Conservation (phyloP, 164 flowering plant genomes). For the Aristolochia californica region DNA sequence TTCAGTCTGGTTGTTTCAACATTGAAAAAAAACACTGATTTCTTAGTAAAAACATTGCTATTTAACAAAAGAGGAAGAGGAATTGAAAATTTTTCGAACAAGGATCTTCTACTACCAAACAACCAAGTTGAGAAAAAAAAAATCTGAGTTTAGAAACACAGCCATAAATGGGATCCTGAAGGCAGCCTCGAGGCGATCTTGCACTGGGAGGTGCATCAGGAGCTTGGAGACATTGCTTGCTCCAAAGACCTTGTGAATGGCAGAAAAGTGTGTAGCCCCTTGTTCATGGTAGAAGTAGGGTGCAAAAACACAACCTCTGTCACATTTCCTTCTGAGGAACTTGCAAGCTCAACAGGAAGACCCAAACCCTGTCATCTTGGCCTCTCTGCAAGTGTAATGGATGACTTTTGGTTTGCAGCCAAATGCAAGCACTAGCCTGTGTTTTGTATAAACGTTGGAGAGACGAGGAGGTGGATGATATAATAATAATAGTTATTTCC, state of each 20-base stretch:
- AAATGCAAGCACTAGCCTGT: slow-evolving; percentile 14
- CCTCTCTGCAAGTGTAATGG: not conserved
- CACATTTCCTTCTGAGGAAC: slow-evolving; percentile 83
- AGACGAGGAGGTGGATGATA: slow-evolving; percentile 28
- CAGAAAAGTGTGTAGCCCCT: slow-evolving; percentile 72
- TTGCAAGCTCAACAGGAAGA: slow-evolving; percentile 97
- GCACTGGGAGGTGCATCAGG: slow-evolving; percentile 56
- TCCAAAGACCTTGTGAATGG: slow-evolving; percentile 89
- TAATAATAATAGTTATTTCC: slow-evolving; percentile 32
- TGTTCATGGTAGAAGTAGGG: slow-evolving; percentile 89
- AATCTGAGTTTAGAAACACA: too few species aligned
- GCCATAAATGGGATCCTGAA: slow-evolving; percentile 90
- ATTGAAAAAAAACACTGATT: too few species aligned
- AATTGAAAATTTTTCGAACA: too few species aligned
- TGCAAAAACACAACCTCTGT: slow-evolving; percentile 80
- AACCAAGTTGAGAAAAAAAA: too few species aligned
- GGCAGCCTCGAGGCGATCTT: slow-evolving; percentile 72
- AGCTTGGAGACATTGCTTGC: slow-evolving; percentile 87
- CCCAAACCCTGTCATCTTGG: slow-evolving; percentile 58
- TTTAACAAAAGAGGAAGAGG: too few species aligned
- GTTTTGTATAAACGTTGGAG: slow-evolving; percentile 39
- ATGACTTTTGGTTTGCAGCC: slow-evolving; percentile 9
- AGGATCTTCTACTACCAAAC: too few species aligned
- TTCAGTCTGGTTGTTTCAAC: too few species aligned
- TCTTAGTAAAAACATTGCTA: too few species aligned